Percentiles rank a stretch among this genome's conserved stretches.
Evolutionary conservation across 176 grass and related monocot species (phyloP).

Genomic region (sorghum (Sorghum bicolor)): Sorghum_bicolor_NCBIv3 NC_012875.2:53425501-53426000

Average conservation of each 20-base stretch:
- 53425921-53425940: slow-evolving; percentile 81
- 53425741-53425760: slow-evolving; percentile 71
- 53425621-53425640: neutral
- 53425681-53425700: neutral
- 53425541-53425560: neutral
- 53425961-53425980: slow-evolving; percentile 46
- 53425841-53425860: neutral
- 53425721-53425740: slow-evolving; percentile 80
- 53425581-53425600: neutral
- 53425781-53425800: slow-evolving; percentile 58
- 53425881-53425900: slow-evolving; percentile 9
- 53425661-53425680: slow-evolving; percentile 12
- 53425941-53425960: slow-evolving; percentile 47
- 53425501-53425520: slow-evolving; percentile 74
- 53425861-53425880: neutral
- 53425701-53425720: neutral
- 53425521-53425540: slow-evolving; percentile 29
- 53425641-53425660: neutral
- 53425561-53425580: slow-evolving; percentile 9
- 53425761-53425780: slow-evolving; percentile 72
- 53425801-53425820: slow-evolving; percentile 7
- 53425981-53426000: slow-evolving; percentile 65
- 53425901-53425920: slow-evolving; percentile 51
- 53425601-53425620: slow-evolving; percentile 10
- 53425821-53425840: neutral